Base-by-base conservation (phyloP, 2,329 filamentous ascomycete species). In the Periconia digitata region DNA sequence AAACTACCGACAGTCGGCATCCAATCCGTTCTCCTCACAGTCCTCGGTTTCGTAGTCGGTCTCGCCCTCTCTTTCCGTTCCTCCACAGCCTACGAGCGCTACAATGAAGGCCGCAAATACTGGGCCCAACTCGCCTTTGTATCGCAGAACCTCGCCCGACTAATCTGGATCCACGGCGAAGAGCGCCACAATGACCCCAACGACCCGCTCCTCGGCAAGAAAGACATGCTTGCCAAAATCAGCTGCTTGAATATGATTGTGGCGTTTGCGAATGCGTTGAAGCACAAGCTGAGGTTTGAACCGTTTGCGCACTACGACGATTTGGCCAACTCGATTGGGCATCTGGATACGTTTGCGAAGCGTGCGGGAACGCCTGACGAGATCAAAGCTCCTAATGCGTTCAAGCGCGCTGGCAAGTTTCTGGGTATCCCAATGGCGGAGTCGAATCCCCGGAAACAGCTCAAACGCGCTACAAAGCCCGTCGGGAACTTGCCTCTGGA, bases 211-310 rank as follows among this genome's bases (percentile, higher is more conserved):
- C 46, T 76, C 6, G 77, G 78, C 7, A 89, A 89, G 58, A 77
- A 86, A 39, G 84, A 87, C 52, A 62, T 91, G 0, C 76, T 92
- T 2, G 79, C 76, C 43, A 92, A 92, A 71, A 68, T 90, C 42
- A 59, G 54, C 46, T 62, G 55, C 22, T 81, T 92, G 69, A 92
- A 94, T 67, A 77, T 94, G 12, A 79, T 94, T 53, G 79, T 90
- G 18, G 86, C 89, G 1, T 94, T 89, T 62, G 79, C 87, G n/a
- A 76, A 89, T 5, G 75, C 89, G 1, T 77, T 94, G 49, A 94
- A 92, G 73, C 90, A 92, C 72, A 86, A 84, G 59, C 80, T 94
- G n/a, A 87, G 90, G 13, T 92, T 92, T 66, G 89, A 94, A 65
- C 89, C 89, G 0, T 89, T 87, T 60, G 82, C 83, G 24, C 80